phyloP scores from a whole-genome alignment of 78 protist species.

The slime mould (Dictyostelium discoideum) region DNA sequence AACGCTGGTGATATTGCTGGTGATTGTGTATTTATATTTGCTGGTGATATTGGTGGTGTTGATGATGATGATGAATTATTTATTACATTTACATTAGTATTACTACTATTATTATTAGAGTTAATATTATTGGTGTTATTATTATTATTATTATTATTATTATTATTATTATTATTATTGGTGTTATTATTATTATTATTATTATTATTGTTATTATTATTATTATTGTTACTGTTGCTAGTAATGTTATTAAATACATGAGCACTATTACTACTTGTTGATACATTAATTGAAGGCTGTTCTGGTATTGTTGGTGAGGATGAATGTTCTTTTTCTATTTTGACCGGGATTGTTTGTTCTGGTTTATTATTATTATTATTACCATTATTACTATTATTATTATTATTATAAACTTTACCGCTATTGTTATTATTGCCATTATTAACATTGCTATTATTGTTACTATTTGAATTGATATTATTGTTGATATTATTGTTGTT shows the following conservation, averaged over 20 bases:
- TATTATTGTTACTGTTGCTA: neutral
- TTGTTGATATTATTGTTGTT: neutral
- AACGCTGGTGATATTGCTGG: constrained; percentile 21
- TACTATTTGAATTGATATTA: neutral
- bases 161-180: neutral
- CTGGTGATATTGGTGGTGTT: constrained; percentile 75
- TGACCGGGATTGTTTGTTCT: neutral
- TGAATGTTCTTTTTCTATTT: neutral
- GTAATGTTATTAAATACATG: neutral
- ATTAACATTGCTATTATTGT: neutral
- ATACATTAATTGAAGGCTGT: neutral
- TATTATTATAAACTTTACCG: neutral
- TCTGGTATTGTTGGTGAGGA: neutral
- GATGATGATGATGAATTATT: constrained; percentile 42
- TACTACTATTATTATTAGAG: neutral
- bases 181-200: neutral
- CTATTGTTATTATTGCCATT: neutral
- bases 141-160: neutral
- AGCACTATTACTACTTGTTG: neutral
- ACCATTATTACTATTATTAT: neutral
- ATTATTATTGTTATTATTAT: neutral
- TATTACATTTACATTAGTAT: neutral
- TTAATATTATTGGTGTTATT: neutral
- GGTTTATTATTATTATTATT: too few species aligned
- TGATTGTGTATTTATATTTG: neutral